Conservation (phyloP, 306 rosid species). For the Trifolium fragiferum region DNA sequence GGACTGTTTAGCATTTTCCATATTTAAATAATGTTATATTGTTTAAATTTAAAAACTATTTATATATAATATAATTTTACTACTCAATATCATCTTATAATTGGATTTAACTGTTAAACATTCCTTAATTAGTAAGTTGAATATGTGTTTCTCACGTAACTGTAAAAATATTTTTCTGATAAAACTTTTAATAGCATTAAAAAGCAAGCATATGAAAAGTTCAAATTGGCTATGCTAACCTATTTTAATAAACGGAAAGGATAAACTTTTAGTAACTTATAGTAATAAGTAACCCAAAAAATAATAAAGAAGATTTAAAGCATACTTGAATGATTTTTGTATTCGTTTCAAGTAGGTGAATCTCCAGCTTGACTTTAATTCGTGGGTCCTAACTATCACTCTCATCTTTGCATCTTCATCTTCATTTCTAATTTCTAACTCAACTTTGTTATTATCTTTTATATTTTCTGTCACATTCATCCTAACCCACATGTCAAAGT, state of each 20-base stretch:
- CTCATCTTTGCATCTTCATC: conserved; percentile 44
- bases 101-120: conserved; percentile 31
- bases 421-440: conserved; percentile 4
- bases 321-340: conserved; percentile 23
- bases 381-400: conserved; percentile 51
- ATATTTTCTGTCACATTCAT: conserved; percentile 42
- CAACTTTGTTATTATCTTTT: conserved; percentile 39
- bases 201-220: conserved; percentile 38
- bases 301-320: conserved; percentile 28
- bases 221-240: conserved; percentile 20
- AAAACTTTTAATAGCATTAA: conserved; percentile 30
- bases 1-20: no score
- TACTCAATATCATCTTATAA: no score
- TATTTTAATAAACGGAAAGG: conserved; percentile 30
- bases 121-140: conserved; percentile 34
- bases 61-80: no score
- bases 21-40: no score
- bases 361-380: conserved; percentile 43
- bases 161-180: background rate
- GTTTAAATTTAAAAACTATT: no score
- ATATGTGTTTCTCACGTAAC: conserved; percentile 47
- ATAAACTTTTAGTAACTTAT: conserved; percentile 40
- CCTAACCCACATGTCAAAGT: conserved; percentile 52
- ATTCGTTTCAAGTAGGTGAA: conserved; percentile 42
- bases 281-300: conserved; percentile 8